Base-by-base conservation (phyloP, 2,329 filamentous ascomycete genomes). In the Clonostachys byssicola region DNA sequence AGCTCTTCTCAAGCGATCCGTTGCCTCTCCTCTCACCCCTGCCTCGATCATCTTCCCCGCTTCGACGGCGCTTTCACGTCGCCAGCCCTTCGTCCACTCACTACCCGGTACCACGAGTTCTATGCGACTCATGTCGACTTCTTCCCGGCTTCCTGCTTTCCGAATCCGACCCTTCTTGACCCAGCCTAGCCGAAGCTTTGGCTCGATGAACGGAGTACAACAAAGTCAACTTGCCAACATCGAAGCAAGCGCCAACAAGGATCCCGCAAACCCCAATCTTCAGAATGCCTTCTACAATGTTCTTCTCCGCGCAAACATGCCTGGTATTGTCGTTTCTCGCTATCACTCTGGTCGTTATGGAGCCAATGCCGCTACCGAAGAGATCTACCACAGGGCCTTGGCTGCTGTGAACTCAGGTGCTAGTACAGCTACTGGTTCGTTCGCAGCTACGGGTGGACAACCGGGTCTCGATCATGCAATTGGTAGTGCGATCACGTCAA, bases 281-380 rank as follows among this genome's bases (percentile, higher is more conserved):
- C 94, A 99, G 65, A 94, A 92, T 64, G 86, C 89, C 14, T 96
- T 99, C 65, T 99, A 99, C 64, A 87, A 92, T 62, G 86, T 92
- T 42, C 80, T 99, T 13, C 77, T 96, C 47, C 88, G 88, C 62
- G 91, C 92, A 45, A 94, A 95, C 60, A 92, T 96, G 88, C 89
- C 92, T 16, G 86, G 91, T 45, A 95, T 99, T 52, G 75, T 99
- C 48, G 80, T 96, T 50, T 91, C 97, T 67, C 80, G 94, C 59
- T 94, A 96, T 66, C 85, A 91, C 62, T 91, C 87, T 14, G 88
- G 88, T 52, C 83, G 86, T 47, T 99, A 92, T 64, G 92, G 92
- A 12, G 83, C 82, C 17, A 96, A 92, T 62, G 65, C 83, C 14
- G 80, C 82, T 12, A 86, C 86, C n/a, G 89, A 95, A 48, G 79